Percentiles rank a stretch among this genome's conserved stretches.
These are phyloP conservation scores for Tremellales sp. DNA, from an alignment of 1,284 basidiomycete genomes.

Conservation along the genomic window DNA sequence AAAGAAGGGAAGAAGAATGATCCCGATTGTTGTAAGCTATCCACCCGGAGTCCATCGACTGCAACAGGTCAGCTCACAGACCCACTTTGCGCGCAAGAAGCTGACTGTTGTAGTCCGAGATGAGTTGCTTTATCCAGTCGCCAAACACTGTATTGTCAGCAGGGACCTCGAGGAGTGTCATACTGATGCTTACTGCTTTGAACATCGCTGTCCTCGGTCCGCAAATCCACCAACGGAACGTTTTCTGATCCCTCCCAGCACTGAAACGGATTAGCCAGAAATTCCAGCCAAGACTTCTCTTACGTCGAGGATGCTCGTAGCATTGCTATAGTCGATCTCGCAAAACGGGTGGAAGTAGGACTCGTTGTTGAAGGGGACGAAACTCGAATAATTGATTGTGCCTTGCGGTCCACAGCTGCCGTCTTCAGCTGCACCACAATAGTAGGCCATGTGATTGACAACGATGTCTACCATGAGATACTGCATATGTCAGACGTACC, in stretches of 20 bases:
- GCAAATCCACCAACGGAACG: no score
- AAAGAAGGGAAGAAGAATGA: constrained; percentile 46
- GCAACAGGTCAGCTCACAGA: no score
- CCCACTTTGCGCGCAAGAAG: no score
- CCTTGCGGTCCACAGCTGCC: no score
- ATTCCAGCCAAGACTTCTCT: constrained; percentile 9
- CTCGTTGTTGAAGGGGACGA: constrained; percentile 38
- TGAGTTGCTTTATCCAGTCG: constrained; percentile 60
- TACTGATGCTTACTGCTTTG: constrained; percentile 66
- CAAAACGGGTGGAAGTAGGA: constrained; percentile 62
- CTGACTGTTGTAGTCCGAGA: constrained; percentile 60
- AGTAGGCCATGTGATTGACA: constrained; percentile 70
- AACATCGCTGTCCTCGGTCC: constrained; percentile 58
- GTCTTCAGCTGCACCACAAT: no score
- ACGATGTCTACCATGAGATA: constrained; percentile 76
- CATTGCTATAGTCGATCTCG: constrained; percentile 61
- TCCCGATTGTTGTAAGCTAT: constrained; percentile 49
- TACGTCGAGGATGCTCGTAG: constrained; percentile 63
- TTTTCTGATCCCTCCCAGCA: no score
- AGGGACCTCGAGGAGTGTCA: constrained; percentile 63
- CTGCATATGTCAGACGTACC: no score
- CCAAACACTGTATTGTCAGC: constrained; percentile 58
- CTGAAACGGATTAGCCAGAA: no score
- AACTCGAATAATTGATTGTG: no score
- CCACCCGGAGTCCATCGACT: constrained; percentile 65